phyloP scores from a whole-genome alignment of 495 filamentous ascomycete species.

The Penicillium egyptiacum region DNA sequence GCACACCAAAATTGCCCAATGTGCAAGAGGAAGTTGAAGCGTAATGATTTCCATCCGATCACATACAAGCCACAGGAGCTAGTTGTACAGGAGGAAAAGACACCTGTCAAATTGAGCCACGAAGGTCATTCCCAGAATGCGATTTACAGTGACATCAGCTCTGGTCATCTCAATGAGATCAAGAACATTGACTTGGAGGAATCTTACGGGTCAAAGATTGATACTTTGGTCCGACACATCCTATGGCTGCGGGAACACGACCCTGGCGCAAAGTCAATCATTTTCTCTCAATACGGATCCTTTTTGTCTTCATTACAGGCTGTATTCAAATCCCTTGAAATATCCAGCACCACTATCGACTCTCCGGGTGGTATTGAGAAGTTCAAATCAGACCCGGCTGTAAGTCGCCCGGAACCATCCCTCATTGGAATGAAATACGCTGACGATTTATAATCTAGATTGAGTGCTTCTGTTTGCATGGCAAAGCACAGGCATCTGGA shows the following conservation, averaged over 20 bases:
- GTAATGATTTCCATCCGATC: constrained; percentile 73
- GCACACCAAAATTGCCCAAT: constrained; percentile 66
- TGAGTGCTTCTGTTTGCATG: constrained; percentile 87
- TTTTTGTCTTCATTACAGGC: constrained; percentile 72
- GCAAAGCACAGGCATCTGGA: constrained; percentile 81
- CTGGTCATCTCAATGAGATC: constrained; percentile 72
- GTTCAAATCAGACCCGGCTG: constrained; percentile 72
- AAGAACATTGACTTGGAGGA: constrained; percentile 73
- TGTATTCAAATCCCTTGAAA: constrained; percentile 64
- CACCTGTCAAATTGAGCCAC: constrained; percentile 28
- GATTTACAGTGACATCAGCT: constrained; percentile 77
- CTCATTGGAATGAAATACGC: neutral
- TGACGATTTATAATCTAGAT: constrained; percentile 35
- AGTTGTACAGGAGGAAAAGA: constrained; percentile 64
- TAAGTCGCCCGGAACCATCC: constrained; percentile 24
- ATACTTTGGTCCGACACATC: constrained; percentile 76
- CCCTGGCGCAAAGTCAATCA: constrained; percentile 81
- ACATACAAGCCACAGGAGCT: constrained; percentile 75
- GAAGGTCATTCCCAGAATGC: constrained; percentile 40
- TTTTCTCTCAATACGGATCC: constrained; percentile 84
- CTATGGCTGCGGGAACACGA: constrained; percentile 82
- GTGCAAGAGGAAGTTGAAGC: constrained; percentile 67
- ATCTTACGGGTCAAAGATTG: constrained; percentile 86
- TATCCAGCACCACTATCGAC: constrained; percentile 69
- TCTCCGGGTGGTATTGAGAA: constrained; percentile 59